phyloP scores from a whole-genome alignment of 768 basidiomycete species.

The Naematelia aurantialba region DNA sequence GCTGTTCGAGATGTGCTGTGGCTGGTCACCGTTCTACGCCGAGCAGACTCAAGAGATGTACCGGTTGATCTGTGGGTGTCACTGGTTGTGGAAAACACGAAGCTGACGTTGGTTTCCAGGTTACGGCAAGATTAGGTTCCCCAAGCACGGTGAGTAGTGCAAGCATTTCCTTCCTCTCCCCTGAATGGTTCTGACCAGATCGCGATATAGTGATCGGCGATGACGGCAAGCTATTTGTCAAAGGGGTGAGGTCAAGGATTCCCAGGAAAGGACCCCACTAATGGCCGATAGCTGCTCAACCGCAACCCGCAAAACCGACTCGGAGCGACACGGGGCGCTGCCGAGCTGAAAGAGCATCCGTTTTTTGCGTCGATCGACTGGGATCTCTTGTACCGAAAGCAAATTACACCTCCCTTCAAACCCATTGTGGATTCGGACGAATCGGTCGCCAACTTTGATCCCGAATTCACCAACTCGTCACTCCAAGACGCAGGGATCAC shows the following conservation, averaged over 20 bases:
- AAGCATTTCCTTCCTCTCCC: neutral
- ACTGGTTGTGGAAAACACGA: neutral
- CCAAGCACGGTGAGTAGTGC: constrained; percentile 59
- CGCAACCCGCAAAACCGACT: constrained; percentile 97
- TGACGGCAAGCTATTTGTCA: constrained; percentile 98
- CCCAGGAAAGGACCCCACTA: constrained; percentile 10
- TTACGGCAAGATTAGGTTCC: constrained; percentile 98
- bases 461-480: constrained; percentile 72
- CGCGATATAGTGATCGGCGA: constrained; percentile 71
- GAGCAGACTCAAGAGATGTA: constrained; percentile 99
- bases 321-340: constrained; percentile 83
- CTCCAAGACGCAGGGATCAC: constrained; percentile 75
- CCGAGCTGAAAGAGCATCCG: constrained; percentile 89
- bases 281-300: constrained; percentile 72
- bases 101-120: constrained; percentile 57
- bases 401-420: constrained; percentile 95
- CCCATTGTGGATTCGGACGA: constrained; percentile 97
- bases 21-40: constrained; percentile 99
- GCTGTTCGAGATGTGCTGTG: constrained; percentile 99
- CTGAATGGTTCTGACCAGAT: constrained; percentile 13
- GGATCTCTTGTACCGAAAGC: constrained; percentile 73
- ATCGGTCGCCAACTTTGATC: constrained; percentile 95
- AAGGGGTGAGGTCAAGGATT: constrained; percentile 67
- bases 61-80: constrained; percentile 43
- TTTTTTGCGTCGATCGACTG: constrained; percentile 94